Evolutionary conservation across 208 protist species (phyloP).

Genomic region (Wallacemonas sp.): DNA sequence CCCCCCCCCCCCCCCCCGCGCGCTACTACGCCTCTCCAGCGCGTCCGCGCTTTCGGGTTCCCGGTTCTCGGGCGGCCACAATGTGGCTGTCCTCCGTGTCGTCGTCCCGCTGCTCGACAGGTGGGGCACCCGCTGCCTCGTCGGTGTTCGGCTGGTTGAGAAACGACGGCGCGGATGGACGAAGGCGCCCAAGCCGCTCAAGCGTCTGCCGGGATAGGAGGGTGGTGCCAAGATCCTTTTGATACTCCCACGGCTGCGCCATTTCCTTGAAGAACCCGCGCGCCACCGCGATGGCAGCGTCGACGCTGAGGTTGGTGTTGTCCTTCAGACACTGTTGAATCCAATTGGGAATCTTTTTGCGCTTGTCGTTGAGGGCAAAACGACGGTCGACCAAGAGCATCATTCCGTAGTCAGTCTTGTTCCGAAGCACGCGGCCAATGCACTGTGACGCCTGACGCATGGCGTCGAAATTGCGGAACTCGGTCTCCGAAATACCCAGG

Average conservation of each 20-base stretch:
- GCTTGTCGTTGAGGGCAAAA: conserved; percentile 96
- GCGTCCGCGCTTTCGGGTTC: conserved; percentile 37
- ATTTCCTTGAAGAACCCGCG: conserved; percentile 95
- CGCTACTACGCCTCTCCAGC: too few species aligned
- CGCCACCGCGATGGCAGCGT: conserved; percentile 87
- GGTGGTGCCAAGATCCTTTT: conserved; percentile 86
- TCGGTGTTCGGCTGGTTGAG: not conserved
- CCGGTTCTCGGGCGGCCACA: conserved; percentile 54
- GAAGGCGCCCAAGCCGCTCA: conserved; percentile 41
- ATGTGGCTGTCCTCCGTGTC: conserved; percentile 34
- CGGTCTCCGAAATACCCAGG: conserved; percentile 95
- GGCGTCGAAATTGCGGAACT: conserved; percentile 99
- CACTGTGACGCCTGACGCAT: conserved; percentile 99
- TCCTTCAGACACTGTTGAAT: conserved; percentile 91
- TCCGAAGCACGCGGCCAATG: conserved; percentile 98
- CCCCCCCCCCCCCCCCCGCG: too few species aligned
- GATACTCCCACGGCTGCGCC: conserved; percentile 93
- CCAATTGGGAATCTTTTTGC: conserved; percentile 92
- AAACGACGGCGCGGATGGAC: conserved; percentile 28
- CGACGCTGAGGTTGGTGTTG: conserved; percentile 91
- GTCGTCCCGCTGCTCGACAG: not conserved
- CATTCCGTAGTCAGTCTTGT: conserved; percentile 99
- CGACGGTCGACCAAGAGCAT: conserved; percentile 99
- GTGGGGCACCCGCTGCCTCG: not conserved
- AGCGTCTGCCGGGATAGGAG: conserved; percentile 62